Evolutionary conservation across 106 monocot species (phyloP).

Genomic region (Alisma plantagoaquatica): DNA sequence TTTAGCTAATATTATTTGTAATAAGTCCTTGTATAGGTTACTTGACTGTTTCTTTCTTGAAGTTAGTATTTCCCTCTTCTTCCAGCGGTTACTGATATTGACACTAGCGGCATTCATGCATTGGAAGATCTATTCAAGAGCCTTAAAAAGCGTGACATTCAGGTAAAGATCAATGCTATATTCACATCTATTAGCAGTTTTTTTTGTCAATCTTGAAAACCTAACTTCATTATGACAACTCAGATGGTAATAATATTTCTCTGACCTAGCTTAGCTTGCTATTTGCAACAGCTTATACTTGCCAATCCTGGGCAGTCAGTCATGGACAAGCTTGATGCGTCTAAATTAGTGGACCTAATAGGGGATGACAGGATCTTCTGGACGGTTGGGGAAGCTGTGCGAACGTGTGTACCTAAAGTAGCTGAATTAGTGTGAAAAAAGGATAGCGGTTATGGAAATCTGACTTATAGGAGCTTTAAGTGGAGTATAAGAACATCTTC

Average conservation of each 20-base stretch:
- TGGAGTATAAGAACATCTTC: too few relatives aligned
- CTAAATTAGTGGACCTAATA: constrained; percentile 37
- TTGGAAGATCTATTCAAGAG: constrained; percentile 46
- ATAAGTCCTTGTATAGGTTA: too few relatives aligned
- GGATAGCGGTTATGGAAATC: too few relatives aligned
- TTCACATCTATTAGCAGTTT: too few relatives aligned
- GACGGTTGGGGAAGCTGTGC: constrained; percentile 54
- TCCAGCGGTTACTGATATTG: constrained; percentile 69
- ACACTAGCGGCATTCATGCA: constrained; percentile 68
- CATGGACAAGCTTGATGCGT: constrained; percentile 51
- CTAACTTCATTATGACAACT: background rate
- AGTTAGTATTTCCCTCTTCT: too few relatives aligned
- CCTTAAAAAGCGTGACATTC: constrained; percentile 37
- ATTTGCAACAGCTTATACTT: constrained; percentile 43
- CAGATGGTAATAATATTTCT: too few relatives aligned
- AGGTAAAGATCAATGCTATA: constrained; percentile 35
- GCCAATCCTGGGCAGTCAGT: constrained; percentile 60
- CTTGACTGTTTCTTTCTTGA: too few relatives aligned
- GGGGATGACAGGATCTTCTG: constrained; percentile 68
- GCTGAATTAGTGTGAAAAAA: too few relatives aligned
- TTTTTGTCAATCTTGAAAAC: background rate
- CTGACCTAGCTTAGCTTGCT: too few relatives aligned
- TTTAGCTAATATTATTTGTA: too few relatives aligned
- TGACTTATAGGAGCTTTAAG: too few relatives aligned
- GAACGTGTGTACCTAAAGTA: constrained; percentile 16